Evolutionary conservation across 768 basidiomycete species (phyloP), one percentile per base, ranked within the genome.

Genomic region (Leccinum arenicola): DNA sequence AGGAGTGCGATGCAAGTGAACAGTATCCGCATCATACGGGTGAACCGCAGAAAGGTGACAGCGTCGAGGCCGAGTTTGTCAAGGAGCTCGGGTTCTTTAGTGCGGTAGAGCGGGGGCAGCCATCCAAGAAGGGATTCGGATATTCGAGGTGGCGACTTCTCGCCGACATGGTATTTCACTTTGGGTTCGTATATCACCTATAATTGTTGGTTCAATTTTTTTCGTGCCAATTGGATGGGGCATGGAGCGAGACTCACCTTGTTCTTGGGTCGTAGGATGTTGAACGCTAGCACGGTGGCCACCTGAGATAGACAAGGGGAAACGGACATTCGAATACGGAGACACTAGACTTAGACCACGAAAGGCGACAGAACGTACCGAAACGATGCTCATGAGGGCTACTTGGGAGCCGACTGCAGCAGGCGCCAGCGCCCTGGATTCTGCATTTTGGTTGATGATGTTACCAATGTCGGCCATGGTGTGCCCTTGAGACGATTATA

Each of bases 121-220:
- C 96, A 99, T 62, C 93, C 91, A 51, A 93, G 83, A 50, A 96
- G 71, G 2, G 89, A 87, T 72, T 90, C 87, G 40, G 87, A 87
- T 72, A 96, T 91, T 23, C 84, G 83, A 7, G 92, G 92, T 31
- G 91, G 92, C 27, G 81, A 77, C 71, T 92, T 92, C 73, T 84
- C 73, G 45, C 87, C 89, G 60, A 83, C 79, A 68, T 92, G 91
- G 70, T 94, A 95, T 74, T 95, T 95, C 74, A 92, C 85, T 76
- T 95, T 97, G 61, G 93, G 95, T 70, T 94, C 91, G 69, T 96
- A 96, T 59, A 95, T 85, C 61, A 92, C 83, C 93, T 93, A 33
- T 35, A 59, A 17, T 50, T 7, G 4, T 29, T 49, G 23, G 17
- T 29, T 50, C 27, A 19, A 19, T n/a, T 43, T 43, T 43, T 25